Conservation (phyloP, 2,329 filamentous ascomycete species). For the Pseudogymnoascus sp. region DNA sequence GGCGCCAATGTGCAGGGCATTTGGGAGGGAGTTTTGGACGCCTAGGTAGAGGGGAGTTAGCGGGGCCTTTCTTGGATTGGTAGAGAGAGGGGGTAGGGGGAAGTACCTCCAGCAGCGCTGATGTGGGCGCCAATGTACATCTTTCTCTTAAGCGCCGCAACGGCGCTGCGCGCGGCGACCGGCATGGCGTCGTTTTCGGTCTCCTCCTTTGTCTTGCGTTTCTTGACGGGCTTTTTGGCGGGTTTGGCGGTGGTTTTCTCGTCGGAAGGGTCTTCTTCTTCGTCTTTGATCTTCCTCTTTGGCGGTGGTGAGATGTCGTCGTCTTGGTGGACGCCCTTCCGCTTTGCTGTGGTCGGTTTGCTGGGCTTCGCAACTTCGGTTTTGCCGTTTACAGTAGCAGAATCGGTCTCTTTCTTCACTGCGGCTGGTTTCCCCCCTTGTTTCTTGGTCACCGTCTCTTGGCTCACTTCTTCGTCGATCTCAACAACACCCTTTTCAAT, state of each 20-base stretch:
- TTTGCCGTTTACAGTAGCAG: background rate
- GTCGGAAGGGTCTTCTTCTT: slow-evolving; percentile 21
- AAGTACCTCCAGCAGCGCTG: slow-evolving; percentile 72
- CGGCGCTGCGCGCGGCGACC: slow-evolving; percentile 58
- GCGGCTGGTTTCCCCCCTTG: slow-evolving; percentile 13
- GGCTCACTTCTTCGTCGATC: slow-evolving; percentile 11
- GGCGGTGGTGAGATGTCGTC: background rate
- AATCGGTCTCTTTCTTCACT: slow-evolving; percentile 12
- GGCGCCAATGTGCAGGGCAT: slow-evolving; percentile 72
- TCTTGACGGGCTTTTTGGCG: slow-evolving; percentile 28
- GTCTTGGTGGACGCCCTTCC: background rate
- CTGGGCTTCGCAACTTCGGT: background rate
- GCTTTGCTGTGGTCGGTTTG: background rate
- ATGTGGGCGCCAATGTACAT: slow-evolving; percentile 92
- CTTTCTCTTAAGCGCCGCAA: slow-evolving; percentile 52
- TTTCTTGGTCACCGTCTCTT: slow-evolving; percentile 12
- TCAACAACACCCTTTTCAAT: slow-evolving; percentile 16
- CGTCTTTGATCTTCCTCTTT: slow-evolving; percentile 21
- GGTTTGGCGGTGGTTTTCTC: slow-evolving; percentile 16
- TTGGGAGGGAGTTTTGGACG: slow-evolving; percentile 78
- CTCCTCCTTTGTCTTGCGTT: slow-evolving; percentile 49
- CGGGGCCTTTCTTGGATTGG: slow-evolving; percentile 14
- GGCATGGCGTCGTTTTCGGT: slow-evolving; percentile 51
- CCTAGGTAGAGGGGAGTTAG: slow-evolving; percentile 45
- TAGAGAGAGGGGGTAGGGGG: background rate